Percentiles rank a stretch among this genome's conserved stretches.
Conservation (phyloP, 1,139 yeast genomes). For the Kodamaea alishanica region DNA sequence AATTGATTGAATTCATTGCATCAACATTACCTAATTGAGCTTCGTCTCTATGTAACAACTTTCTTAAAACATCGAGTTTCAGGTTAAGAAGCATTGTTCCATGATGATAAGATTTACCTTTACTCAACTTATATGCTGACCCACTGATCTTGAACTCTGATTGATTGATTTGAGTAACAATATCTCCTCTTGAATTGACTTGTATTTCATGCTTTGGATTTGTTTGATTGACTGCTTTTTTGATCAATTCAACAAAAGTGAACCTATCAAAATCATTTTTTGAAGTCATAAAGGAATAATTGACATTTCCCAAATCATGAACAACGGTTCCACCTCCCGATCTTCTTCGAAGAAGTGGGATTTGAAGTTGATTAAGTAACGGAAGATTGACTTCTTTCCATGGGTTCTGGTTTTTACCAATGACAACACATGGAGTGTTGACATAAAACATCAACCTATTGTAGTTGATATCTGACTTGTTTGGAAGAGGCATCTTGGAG, state of each 20-base stretch:
- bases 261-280: slow-evolving; percentile 64
- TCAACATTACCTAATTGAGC: slow-evolving; percentile 44
- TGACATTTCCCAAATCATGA: slow-evolving; percentile 89
- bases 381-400: slow-evolving; percentile 81
- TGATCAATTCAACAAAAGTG: slow-evolving; percentile 54
- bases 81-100: slow-evolving; percentile 89
- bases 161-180: slow-evolving; percentile 42
- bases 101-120: slow-evolving; percentile 87
- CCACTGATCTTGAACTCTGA: slow-evolving; percentile 67
- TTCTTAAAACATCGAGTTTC: slow-evolving; percentile 52
- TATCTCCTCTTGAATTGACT: slow-evolving; percentile 78
- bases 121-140: slow-evolving; percentile 82
- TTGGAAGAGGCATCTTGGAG: slow-evolving; percentile 51
- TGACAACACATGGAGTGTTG: slow-evolving; percentile 81
- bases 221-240: slow-evolving; percentile 43
- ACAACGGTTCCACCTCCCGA: slow-evolving; percentile 98
- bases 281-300: slow-evolving; percentile 77
- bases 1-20: slow-evolving; percentile 62
- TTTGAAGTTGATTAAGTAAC: slow-evolving; percentile 45
- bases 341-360: slow-evolving; percentile 73
- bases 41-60: slow-evolving; percentile 51
- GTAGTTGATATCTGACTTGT: slow-evolving; percentile 18
- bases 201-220: slow-evolving; percentile 26
- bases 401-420: slow-evolving; percentile 96
- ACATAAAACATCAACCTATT: slow-evolving; percentile 68